Evolutionary conservation across 192 early-diverging fungal genomes (phyloP).

Genomic region (Linnemannia hyalina): DNA sequence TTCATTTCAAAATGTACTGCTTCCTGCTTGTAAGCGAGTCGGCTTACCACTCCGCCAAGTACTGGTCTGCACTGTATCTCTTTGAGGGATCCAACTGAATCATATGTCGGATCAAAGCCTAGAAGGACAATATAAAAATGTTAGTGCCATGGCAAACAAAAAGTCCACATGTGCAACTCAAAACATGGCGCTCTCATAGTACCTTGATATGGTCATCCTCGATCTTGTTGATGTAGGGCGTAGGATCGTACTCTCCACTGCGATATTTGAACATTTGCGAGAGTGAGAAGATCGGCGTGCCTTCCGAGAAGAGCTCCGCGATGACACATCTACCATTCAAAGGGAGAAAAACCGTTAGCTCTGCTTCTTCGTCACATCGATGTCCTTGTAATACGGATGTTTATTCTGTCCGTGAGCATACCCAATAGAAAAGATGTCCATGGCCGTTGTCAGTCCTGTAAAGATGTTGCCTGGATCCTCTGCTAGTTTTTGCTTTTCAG

Average conservation of each 20-base stretch:
- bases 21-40: not conserved
- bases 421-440: constrained; percentile 98
- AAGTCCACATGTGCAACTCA: not conserved
- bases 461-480: constrained; percentile 40
- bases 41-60: constrained; percentile 78
- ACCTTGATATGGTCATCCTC: constrained; percentile 83
- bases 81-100: constrained; percentile 85
- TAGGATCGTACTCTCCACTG: constrained; percentile 80
- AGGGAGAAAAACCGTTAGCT: not conserved
- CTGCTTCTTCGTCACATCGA: not conserved
- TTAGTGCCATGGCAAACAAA: not conserved
- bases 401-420: constrained; percentile 37
- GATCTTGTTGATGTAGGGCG: constrained; percentile 82
- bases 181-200: not conserved
- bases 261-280: constrained; percentile 94
- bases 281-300: constrained; percentile 90
- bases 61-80: constrained; percentile 80
- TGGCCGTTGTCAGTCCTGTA: constrained; percentile 75
- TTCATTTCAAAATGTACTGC: not conserved
- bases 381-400: not conserved
- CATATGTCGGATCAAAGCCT: constrained; percentile 87
- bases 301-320: constrained; percentile 95
- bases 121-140: not conserved
- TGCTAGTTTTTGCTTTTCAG: constrained; percentile 58
- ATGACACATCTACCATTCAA: constrained; percentile 74